Evolutionary conservation across 176 grass and related monocot genomes (phyloP).

Genomic region (Triticum dicoccoides): DNA sequence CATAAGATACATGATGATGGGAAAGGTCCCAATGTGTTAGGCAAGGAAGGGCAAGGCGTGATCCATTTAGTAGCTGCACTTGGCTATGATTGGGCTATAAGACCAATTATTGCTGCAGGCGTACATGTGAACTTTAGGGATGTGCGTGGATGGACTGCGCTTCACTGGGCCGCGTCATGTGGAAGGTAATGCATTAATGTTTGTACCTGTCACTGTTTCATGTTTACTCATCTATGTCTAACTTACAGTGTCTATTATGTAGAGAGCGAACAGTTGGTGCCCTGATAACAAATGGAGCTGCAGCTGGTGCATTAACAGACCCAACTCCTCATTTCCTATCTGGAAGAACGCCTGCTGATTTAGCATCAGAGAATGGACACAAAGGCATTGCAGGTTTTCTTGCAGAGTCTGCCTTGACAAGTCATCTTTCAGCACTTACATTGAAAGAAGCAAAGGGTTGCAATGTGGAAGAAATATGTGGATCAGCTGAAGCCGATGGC

Average conservation of each 20-base stretch:
- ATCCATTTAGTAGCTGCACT: slow-evolving; percentile 95
- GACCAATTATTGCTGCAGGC: slow-evolving; percentile 74
- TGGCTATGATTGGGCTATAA: slow-evolving; percentile 96
- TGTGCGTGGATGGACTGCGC: slow-evolving; percentile 92
- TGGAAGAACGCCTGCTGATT: slow-evolving; percentile 93
- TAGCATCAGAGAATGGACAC: slow-evolving; percentile 93
- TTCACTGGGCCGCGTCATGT: slow-evolving; percentile 96
- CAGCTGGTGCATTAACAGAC: slow-evolving; percentile 80
- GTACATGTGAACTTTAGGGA: slow-evolving; percentile 98
- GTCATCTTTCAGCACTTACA: slow-evolving; percentile 76
- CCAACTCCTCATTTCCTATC: slow-evolving; percentile 74
- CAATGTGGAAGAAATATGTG: slow-evolving; percentile 49
- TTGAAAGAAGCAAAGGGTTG: slow-evolving; percentile 66
- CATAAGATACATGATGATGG: slow-evolving; percentile 78
- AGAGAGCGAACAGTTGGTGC: slow-evolving; percentile 73
- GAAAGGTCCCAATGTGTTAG: slow-evolving; percentile 87
- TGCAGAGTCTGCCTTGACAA: slow-evolving; percentile 94
- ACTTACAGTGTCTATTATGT: slow-evolving; percentile 25
- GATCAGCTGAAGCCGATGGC: slow-evolving; percentile 23
- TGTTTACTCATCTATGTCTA: not conserved
- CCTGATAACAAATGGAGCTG: slow-evolving; percentile 74
- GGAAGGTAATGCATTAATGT: slow-evolving; percentile 59
- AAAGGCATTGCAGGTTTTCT: slow-evolving; percentile 97
- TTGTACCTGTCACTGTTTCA: not conserved
- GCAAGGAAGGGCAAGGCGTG: slow-evolving; percentile 89